Evolutionary conservation across 495 filamentous ascomycete genomes (phyloP).

Genomic region (Copromyces sp.): DNA sequence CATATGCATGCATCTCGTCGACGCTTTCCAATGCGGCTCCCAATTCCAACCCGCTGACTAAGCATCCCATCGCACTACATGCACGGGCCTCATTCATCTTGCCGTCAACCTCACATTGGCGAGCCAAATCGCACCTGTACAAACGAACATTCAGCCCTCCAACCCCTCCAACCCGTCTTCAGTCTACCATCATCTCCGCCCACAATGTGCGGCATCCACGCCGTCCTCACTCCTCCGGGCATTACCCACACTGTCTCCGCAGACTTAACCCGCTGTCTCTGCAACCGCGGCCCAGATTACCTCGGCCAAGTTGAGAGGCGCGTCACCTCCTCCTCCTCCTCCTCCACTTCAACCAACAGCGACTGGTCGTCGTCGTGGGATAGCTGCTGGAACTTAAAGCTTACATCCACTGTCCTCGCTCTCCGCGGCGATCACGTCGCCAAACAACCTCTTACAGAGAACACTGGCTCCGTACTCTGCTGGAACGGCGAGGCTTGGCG

Average conservation of each 20-base stretch:
- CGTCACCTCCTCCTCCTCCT: background rate
- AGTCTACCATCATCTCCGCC: background rate
- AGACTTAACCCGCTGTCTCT: constrained; percentile 23
- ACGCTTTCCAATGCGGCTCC: background rate
- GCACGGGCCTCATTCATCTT: background rate
- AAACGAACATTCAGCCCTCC: background rate
- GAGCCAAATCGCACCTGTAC: background rate
- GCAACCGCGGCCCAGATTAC: constrained; percentile 43
- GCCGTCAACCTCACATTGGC: background rate
- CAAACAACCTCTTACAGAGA: constrained; percentile 57
- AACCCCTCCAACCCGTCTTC: background rate
- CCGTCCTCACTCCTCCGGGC: constrained; percentile 18
- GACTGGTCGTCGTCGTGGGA: background rate
- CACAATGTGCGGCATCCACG: constrained; percentile 42
- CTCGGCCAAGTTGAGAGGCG: constrained; percentile 29
- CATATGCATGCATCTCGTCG: background rate
- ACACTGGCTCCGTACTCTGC: constrained; percentile 57
- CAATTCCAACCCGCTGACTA: background rate
- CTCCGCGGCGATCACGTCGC: constrained; percentile 66
- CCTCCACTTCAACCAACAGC: background rate
- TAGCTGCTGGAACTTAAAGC: constrained; percentile 36
- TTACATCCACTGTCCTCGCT: constrained; percentile 77
- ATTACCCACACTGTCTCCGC: constrained; percentile 14
- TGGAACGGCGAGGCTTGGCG: constrained; percentile 99
- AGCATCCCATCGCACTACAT: background rate